Conservation (phyloP, 441 rosid genomes). For the Pelargonium citronellum region DNA sequence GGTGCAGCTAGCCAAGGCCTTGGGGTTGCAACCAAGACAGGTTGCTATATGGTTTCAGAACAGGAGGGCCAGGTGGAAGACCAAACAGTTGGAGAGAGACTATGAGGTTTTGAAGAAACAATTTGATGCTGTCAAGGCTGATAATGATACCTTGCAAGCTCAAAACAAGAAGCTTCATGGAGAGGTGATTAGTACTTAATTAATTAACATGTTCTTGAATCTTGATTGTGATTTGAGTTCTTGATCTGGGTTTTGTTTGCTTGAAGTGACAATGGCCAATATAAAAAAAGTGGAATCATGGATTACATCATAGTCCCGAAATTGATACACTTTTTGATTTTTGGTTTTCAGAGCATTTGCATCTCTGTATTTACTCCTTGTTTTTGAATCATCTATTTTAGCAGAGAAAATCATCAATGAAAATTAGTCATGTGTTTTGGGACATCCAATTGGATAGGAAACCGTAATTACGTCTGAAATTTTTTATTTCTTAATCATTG, state of each 20-base stretch:
- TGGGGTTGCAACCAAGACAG: conserved; percentile 86
- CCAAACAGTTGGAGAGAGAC: conserved; percentile 84
- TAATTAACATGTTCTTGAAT: background rate
- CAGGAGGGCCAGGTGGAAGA: conserved; percentile 95
- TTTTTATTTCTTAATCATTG: too few relatives aligned
- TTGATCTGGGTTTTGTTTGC: conserved; percentile 17
- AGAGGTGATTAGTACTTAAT: conserved; percentile 54
- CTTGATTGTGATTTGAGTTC: background rate
- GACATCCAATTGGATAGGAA: too few relatives aligned
- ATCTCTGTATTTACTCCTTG: too few relatives aligned
- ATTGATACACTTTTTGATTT: too few relatives aligned
- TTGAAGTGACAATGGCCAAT: too few relatives aligned
- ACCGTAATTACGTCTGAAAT: too few relatives aligned
- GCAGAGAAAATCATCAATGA: too few relatives aligned
- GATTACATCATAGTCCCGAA: too few relatives aligned
- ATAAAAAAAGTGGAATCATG: too few relatives aligned
- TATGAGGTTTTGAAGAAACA: conserved; percentile 70
- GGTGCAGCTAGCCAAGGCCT: conserved; percentile 73
- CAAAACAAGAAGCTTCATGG: conserved; percentile 77
- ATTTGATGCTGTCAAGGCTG: conserved; percentile 66
- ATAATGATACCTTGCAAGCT: conserved; percentile 72
- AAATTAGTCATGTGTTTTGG: too few relatives aligned
- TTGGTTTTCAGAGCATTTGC: too few relatives aligned
- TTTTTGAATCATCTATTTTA: too few relatives aligned
- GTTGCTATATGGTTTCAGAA: conserved; percentile 96